These are phyloP conservation scores for Ophiostoma sp. DNA, from an alignment of 2,329 filamentous ascomycete genomes.

Conservation along the genomic window DNA sequence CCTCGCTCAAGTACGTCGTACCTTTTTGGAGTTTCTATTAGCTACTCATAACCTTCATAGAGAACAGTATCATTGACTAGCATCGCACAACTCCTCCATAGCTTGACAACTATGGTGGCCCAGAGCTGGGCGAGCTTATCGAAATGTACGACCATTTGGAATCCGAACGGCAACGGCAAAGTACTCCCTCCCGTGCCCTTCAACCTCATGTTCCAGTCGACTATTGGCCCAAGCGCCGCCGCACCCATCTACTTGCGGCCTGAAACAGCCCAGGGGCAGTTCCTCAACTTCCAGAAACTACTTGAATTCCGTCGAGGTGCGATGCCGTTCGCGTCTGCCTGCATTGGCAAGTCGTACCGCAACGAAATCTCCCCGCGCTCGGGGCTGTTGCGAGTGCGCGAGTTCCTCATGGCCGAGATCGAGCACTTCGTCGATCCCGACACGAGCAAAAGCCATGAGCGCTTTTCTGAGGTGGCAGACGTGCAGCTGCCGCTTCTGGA, in stretches of 20 bases:
- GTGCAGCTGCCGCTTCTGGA: conserved; percentile 79
- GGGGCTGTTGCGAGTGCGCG: conserved; percentile 86
- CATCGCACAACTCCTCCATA: no score
- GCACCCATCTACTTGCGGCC: conserved; percentile 79
- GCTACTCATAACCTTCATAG: no score
- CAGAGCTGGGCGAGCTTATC: conserved; percentile 81
- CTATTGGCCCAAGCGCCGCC: conserved; percentile 84
- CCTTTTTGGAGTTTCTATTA: no score
- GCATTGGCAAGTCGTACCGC: conserved; percentile 94
- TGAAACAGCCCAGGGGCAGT: conserved; percentile 96
- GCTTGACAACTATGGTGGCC: conserved; percentile 92
- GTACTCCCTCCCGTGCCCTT: conserved; percentile 80
- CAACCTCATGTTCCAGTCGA: conserved; percentile 98
- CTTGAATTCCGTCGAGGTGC: conserved; percentile 91
- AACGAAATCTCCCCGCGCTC: conserved; percentile 95
- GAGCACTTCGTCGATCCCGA: conserved; percentile 96
- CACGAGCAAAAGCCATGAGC: conserved; percentile 86
- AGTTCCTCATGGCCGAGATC: conserved; percentile 98
- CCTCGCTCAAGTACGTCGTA: conserved; percentile 54
- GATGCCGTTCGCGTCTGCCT: conserved; percentile 96
- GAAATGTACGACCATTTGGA: conserved; percentile 82
- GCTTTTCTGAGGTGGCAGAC: conserved; percentile 79
- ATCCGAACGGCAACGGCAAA: conserved; percentile 71
- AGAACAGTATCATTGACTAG: no score
- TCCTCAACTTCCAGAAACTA: conserved; percentile 88